Percentiles rank a stretch among this genome's conserved stretches.
Conservation (phyloP, 2,329 filamentous ascomycete species). For the Xylaria sp. region DNA sequence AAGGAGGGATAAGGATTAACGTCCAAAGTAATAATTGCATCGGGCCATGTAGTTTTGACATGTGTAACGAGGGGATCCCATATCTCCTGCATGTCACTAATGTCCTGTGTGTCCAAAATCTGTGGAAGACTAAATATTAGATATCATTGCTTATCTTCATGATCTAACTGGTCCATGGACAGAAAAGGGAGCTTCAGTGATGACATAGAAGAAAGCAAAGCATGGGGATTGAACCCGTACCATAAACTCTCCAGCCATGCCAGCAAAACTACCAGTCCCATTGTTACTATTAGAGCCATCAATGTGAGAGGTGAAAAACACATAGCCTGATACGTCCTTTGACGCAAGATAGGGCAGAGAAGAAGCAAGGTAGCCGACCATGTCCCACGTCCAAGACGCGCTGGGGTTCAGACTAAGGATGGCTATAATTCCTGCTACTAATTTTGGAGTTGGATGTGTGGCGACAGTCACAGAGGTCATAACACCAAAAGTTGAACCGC, state of each 20-base stretch:
- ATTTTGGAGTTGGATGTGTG: conserved; percentile 55
- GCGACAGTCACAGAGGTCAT: conserved; percentile 67
- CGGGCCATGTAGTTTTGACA: conserved; percentile 53
- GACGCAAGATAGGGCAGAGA: conserved; percentile 59
- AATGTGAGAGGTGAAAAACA: conserved; percentile 52
- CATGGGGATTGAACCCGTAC: conserved; percentile 4
- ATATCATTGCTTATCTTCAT: neutral
- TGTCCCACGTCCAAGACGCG: conserved; percentile 55
- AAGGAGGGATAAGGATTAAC: conserved; percentile 50
- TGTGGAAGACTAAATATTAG: neutral
- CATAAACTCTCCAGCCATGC: conserved; percentile 50
- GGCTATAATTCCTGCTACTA: conserved; percentile 44
- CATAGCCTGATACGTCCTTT: conserved; percentile 63
- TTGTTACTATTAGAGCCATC: conserved; percentile 18
- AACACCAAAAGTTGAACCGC: conserved; percentile 69
- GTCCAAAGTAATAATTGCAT: conserved; percentile 35
- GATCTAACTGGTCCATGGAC: neutral
- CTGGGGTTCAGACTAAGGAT: conserved; percentile 48
- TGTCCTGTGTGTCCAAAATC: conserved; percentile 52
- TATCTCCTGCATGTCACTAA: conserved; percentile 43
- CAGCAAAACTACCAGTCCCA: conserved; percentile 38
- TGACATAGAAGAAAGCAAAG: neutral
- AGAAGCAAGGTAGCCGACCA: conserved; percentile 59
- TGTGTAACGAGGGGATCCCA: conserved; percentile 53
- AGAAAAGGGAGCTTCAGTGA: neutral